Base-by-base conservation (phyloP, 257 asterid species). In the Forsythia viridissima region DNA sequence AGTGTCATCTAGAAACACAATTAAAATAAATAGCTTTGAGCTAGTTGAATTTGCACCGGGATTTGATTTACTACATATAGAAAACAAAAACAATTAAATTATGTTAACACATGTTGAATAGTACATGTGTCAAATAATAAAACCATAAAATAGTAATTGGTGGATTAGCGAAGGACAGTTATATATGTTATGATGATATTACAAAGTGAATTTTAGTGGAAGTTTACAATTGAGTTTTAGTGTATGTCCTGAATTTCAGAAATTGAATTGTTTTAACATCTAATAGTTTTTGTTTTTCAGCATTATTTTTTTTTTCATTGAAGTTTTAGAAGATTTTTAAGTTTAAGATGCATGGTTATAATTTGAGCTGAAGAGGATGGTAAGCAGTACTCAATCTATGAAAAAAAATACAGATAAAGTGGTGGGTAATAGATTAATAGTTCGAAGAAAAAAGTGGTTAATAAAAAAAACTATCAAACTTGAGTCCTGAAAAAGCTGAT, bases 301-400 rank as follows among this genome's bases (percentile, higher is more conserved):
- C 55, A 37, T 46, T 30, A 76, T 34, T 75, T 44, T 12, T n/a
- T 24, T 41, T n/a, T n/a, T n/a, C 63, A 15, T 80, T 59, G 41
- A 75, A 73, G 21, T 55, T 67, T 5, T 43, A 0, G 20, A 44
- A 34, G 66, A 42, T 40, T 34, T 24, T 75, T 67, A 43, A 61
- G 11, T 18, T 65, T 30, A 63, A 3, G 5, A 43, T 24, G 34
- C 52, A 57, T 72, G 77, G 67, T 57, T 43, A 57, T n/a, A 38
- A 48, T 18, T 76, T 72, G 65, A 76, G 81, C 76, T 71, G 68
- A 78, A 74, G 20, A 82, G 84, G 38, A 85, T 87, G 91, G 89
- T 84, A 43, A 85, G 83, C 69, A 82, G 79, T 20, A 85, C 88
- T 73, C 84, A 85, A 61, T 80, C 85, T 52, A 41, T 82, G 10